Evolutionary conservation across 371 early-diverging fungal species (phyloP), one percentile per base, ranked within the genome.

Genomic region (Zopfochytrium polystomum): DNA sequence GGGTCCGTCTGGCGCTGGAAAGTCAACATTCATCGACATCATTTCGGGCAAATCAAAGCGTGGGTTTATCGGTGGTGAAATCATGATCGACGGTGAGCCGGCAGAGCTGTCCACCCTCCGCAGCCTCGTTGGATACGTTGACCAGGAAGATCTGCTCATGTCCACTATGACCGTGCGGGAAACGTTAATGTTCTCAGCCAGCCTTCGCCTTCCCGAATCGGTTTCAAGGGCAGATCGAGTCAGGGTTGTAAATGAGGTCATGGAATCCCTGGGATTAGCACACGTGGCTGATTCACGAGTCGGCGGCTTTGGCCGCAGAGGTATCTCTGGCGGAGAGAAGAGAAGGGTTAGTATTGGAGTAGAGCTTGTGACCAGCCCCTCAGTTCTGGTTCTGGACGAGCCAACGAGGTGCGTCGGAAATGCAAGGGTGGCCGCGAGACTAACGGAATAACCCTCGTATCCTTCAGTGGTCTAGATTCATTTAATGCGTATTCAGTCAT

Each of bases 271-370:
- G 0, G 90, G 90, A 0, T 76, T 91, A 7, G 46, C 69, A 13
- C 67, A 78, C 7, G 85, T 86, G 68, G 82, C 85, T 3, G 82
- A 91, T 62, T 65, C 70, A 35, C 59, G 67, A 15, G 87, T 91
- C 32, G 93, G 90, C 9, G 76, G 63, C 27, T 42, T 50, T 7
- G 47, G 43, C 1, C 48, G 30, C 18, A 76, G 88, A 6, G 90
- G 91, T 6, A 91, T 93, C 51, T 89, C 89, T 52, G 95, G 95
- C 1, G 98, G 96, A 13, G 95, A 98, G 70, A 90, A 70, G 66
- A 77, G 81, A 56, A 82, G 96, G 33, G 93, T 95, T 0, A 87
- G 90, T n/a, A 95, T 98, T 60, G 98, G 92, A 7, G 86, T 89
- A 78, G 89, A 89, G 66, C 76, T 91, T 1, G 84, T 91, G 18